These are phyloP conservation scores for Trichoderma gamsii DNA, from an alignment of 495 filamentous ascomycete species.

Conservation along the genomic window DNA sequence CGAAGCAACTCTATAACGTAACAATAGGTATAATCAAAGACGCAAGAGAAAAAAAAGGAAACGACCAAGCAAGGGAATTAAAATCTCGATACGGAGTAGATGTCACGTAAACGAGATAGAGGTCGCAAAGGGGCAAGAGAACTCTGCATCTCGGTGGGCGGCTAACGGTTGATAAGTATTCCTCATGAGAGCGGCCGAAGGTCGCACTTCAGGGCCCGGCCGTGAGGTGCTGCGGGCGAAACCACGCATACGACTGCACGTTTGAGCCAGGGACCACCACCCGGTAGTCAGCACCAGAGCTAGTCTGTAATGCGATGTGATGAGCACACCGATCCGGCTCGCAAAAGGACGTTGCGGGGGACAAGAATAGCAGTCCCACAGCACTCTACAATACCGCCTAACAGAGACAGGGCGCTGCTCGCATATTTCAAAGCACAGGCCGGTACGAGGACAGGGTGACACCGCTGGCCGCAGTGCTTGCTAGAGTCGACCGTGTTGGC, in stretches of 20 bases:
- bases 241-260: slow-evolving; percentile 8
- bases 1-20: neutral
- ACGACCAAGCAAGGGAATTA: neutral
- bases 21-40: neutral
- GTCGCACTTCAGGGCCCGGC: neutral
- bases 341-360: slow-evolving; percentile 7
- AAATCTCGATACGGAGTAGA: neutral
- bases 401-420: neutral
- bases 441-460: neutral
- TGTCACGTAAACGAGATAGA: neutral
- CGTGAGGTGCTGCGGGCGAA: neutral
- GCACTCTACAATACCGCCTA: neutral
- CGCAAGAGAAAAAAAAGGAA: neutral
- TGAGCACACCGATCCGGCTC: slow-evolving; percentile 13
- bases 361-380: slow-evolving; percentile 13
- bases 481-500: neutral
- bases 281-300: slow-evolving; percentile 11
- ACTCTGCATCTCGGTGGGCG: slow-evolving; percentile 9
- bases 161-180: slow-evolving; percentile 13
- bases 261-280: neutral
- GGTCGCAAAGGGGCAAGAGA: slow-evolving; percentile 11
- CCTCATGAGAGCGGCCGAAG: neutral
- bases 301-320: slow-evolving; percentile 13
- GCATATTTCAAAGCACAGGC: neutral
- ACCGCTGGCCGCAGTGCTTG: slow-evolving; percentile 3